Conservation (phyloP, 768 basidiomycete species). For the Pisolithus orientalis region DNA sequence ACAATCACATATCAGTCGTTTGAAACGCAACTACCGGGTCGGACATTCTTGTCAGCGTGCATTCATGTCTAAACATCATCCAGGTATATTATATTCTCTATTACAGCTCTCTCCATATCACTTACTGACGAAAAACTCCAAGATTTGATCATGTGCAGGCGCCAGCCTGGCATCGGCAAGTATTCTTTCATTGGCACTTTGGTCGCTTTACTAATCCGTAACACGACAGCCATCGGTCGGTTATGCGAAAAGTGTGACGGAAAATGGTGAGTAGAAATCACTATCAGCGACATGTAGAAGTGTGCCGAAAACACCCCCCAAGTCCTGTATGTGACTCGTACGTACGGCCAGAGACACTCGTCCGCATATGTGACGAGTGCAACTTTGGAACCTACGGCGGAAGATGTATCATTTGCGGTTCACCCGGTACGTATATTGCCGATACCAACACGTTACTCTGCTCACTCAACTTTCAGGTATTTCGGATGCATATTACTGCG, state of each 20-base stretch:
- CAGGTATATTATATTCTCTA: constrained; percentile 46
- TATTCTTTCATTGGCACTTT: constrained; percentile 1
- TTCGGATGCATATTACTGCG: constrained; percentile 98
- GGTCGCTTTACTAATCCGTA: constrained; percentile 3
- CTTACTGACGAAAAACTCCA: not conserved
- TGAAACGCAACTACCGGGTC: too few species aligned
- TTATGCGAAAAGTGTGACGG: constrained; percentile 99
- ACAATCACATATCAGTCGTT: too few species aligned
- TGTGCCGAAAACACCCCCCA: not conserved
- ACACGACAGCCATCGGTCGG: constrained; percentile 79
- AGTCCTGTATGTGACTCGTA: constrained; percentile 99
- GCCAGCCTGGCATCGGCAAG: constrained; percentile 94
- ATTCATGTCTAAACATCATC: constrained; percentile 86
- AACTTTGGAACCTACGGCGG: constrained; percentile 99
- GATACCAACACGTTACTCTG: not conserved
- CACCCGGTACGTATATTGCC: constrained; percentile 60
- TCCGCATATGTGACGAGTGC: constrained; percentile 98
- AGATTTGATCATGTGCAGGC: constrained; percentile 99
- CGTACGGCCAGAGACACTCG: constrained; percentile 95
- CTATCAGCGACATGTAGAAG: not conserved
- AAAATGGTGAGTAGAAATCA: constrained; percentile 70
- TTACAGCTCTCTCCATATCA: not conserved
- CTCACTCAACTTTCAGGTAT: constrained; percentile 56
- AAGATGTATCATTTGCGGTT: constrained; percentile 95
- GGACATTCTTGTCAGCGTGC: not conserved